phyloP scores from a whole-genome alignment of 2,329 filamentous ascomycete genomes.

The Diaporthe sp. region DNA sequence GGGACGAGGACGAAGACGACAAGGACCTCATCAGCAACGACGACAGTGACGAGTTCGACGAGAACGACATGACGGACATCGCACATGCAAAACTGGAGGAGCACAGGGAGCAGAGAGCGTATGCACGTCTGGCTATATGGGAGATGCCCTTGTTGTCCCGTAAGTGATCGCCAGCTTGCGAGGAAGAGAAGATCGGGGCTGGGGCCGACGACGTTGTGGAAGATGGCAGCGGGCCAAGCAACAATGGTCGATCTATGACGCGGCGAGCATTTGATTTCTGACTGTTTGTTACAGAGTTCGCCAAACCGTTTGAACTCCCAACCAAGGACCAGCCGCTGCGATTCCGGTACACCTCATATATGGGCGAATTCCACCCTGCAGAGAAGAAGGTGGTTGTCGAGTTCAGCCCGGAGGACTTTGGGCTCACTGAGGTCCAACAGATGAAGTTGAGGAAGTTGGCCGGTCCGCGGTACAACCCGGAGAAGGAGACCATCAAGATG shows the following conservation, averaged over 20 bases:
- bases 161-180: slow-evolving; percentile 63
- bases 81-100: slow-evolving; percentile 91
- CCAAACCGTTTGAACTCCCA: slow-evolving; percentile 84
- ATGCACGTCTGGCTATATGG: slow-evolving; percentile 90
- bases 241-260: background rate
- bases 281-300: slow-evolving; percentile 76
- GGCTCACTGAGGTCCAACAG: slow-evolving; percentile 76
- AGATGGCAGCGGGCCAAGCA: background rate
- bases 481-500: slow-evolving; percentile 86
- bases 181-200: background rate
- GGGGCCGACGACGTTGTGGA: background rate
- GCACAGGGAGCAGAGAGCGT: slow-evolving; percentile 89
- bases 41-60: slow-evolving; percentile 73
- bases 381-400: slow-evolving; percentile 95
- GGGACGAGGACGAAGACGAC: slow-evolving; percentile 65
- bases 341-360: slow-evolving; percentile 97
- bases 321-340: slow-evolving; percentile 79
- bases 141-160: slow-evolving; percentile 93
- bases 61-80: slow-evolving; percentile 86
- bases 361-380: slow-evolving; percentile 93
- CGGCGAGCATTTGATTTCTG: slow-evolving; percentile 33
- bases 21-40: slow-evolving; percentile 64
- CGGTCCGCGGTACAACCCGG: slow-evolving; percentile 89
- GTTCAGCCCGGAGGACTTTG: slow-evolving; percentile 82
- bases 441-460: slow-evolving; percentile 89